Percentiles rank a stretch among this genome's conserved stretches.
Evolutionary conservation across 805 yeast species (phyloP).

Genomic region (Zygosaccharomyces bailii): DNA sequence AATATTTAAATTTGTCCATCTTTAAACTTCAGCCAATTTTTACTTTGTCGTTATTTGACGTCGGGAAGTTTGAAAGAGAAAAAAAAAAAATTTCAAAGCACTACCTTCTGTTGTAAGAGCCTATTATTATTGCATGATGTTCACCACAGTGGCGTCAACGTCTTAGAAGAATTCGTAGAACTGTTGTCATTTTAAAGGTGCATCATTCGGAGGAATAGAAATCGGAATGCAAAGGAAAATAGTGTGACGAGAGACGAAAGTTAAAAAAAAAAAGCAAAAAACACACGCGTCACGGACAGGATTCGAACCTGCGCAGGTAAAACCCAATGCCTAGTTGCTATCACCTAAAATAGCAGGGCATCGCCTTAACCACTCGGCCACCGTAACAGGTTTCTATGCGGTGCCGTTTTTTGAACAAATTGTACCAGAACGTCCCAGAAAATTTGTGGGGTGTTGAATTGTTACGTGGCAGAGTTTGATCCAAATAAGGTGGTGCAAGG

Average conservation of each 20-base stretch:
- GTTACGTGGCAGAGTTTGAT: not conserved
- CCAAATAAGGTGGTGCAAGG: not conserved
- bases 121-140: too few species aligned
- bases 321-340: constrained; percentile 77
- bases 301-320: constrained; percentile 99
- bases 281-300: constrained; percentile 88
- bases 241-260: not conserved
- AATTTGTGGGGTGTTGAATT: not conserved
- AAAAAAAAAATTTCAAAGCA: too few species aligned
- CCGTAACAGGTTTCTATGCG: constrained; percentile 45
- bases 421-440: not conserved
- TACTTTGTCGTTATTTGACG: not conserved
- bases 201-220: constrained; percentile 1
- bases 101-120: too few species aligned
- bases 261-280: constrained; percentile 1
- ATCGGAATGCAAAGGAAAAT: not conserved
- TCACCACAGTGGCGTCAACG: not conserved
- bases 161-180: not conserved
- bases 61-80: not conserved
- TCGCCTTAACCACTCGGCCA: constrained; percentile 95
- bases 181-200: not conserved
- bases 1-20: too few species aligned
- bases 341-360: constrained; percentile 66
- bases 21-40: not conserved
- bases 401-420: not conserved